phyloP scores from a whole-genome alignment of 805 yeast species.

The Metschnikowia bowlesiae region DNA sequence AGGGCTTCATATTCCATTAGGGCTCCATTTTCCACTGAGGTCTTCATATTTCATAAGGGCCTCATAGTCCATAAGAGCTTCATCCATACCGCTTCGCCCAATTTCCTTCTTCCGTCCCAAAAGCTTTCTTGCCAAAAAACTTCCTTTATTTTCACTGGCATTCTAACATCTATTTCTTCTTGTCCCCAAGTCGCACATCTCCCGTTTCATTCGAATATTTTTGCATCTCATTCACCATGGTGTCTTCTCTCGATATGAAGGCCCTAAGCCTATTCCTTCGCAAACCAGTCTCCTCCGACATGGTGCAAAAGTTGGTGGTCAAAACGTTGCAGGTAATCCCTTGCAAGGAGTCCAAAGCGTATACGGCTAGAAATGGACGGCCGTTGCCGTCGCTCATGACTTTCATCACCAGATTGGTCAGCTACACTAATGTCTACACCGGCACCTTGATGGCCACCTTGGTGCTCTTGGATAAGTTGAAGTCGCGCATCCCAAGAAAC shows the following conservation, averaged over 20 bases:
- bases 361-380: conserved; percentile 27
- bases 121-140: no score
- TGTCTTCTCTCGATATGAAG: conserved; percentile 33
- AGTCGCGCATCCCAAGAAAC: conserved; percentile 58
- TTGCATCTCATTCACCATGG: conserved; percentile 11
- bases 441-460: conserved; percentile 73
- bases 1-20: no score
- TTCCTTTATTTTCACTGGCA: no score
- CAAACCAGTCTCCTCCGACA: conserved; percentile 69
- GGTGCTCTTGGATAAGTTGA: conserved; percentile 61
- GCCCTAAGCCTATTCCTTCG: conserved; percentile 57
- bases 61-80: no score
- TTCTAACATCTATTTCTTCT: no score
- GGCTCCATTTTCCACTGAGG: no score
- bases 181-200: no score
- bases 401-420: conserved; percentile 65
- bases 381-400: conserved; percentile 68
- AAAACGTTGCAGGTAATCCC: conserved; percentile 65
- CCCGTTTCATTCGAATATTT: not conserved
- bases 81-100: no score
- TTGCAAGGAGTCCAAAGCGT: conserved; percentile 40
- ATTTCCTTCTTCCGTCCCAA: no score
- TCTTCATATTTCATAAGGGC: no score
- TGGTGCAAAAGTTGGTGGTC: conserved; percentile 66
- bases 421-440: conserved; percentile 75